Base-by-base conservation (phyloP, 306 rosid genomes). In the Herpetospermum pedunculosum region DNA sequence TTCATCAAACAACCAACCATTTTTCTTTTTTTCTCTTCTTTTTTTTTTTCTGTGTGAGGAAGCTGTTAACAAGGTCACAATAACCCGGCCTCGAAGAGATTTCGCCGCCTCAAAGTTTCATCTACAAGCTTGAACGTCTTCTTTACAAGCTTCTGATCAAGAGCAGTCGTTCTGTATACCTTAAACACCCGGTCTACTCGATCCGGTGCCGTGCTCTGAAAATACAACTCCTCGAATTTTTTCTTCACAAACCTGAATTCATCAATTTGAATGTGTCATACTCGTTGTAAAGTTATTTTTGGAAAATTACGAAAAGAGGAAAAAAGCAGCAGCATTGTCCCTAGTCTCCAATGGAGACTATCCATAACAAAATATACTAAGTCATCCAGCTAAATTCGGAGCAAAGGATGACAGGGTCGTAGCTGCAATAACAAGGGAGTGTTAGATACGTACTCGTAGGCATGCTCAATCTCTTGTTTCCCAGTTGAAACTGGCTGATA, bases 61-160 rank as follows among this genome's bases (percentile, higher is more conserved):
- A 68, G 73, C 46, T 44, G 44, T 75, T 49, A 34, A 57, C 49
- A 40, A 23, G 67, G 83, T 93, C 93, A 91, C 83, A 95, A 89
- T 76, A 95, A 87, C 50, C 99, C 97, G 25, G 99, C 96, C 77
- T 95, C 99, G 7, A 89, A 87, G 77, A 95, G 97, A 83, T 95
- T 87, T 83, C 99, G 83, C 77, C 97, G 83, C 85, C 97, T 87
- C 80, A 95, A 83, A 21, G 95, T 89, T 84, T 95, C 99, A 16
- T 95, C 97, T 4, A 95, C 97, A 28, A 95, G 97, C 89, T 95
- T 95, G 90, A 95, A 91, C 1, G 99, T 91, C 87, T 94, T 94
- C 92, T 94, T 94, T 77, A 94, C 96, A 41, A 91, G 96, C 86
- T 91, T 94, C 81, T 94, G 99, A 87, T 94, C 99, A 55, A 94